These are phyloP conservation scores for Protea cynaroides DNA, from an alignment of 164 flowering plant species.

Conservation along the genomic window DNA sequence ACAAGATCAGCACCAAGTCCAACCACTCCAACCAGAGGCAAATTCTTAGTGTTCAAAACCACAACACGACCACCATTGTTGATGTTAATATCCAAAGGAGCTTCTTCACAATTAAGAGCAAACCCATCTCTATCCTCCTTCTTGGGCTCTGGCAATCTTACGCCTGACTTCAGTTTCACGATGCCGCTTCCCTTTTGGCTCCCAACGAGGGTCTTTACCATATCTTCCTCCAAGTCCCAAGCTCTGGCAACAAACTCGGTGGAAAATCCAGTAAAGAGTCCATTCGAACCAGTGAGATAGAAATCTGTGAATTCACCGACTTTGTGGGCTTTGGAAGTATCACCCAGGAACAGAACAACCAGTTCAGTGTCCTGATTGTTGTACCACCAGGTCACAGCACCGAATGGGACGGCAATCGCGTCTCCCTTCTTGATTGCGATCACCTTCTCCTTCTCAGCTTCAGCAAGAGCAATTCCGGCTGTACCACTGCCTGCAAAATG, in stretches of 20 bases:
- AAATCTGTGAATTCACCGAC: constrained; percentile 70
- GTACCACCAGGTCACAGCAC: constrained; percentile 82
- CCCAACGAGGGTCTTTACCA: constrained; percentile 46
- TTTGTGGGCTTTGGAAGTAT: constrained; percentile 65
- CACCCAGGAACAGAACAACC: constrained; percentile 69
- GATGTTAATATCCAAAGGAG: constrained; percentile 73
- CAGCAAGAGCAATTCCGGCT: constrained; percentile 72
- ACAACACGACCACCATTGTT: constrained; percentile 70
- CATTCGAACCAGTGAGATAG: constrained; percentile 56
- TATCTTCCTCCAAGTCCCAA: constrained; percentile 54
- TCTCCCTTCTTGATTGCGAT: constrained; percentile 73
- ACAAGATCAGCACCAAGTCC: constrained; percentile 92
- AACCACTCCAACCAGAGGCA: constrained; percentile 77
- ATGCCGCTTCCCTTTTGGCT: constrained; percentile 46
- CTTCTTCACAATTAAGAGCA: constrained; percentile 69
- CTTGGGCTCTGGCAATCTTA: constrained; percentile 54
- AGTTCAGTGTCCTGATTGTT: constrained; percentile 69
- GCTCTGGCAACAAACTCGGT: constrained; percentile 72
- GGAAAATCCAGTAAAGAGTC: constrained; percentile 72
- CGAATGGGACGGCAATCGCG: constrained; percentile 77
- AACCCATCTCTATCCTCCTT: constrained; percentile 47
- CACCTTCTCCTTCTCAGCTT: constrained; percentile 67
- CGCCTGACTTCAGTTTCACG: constrained; percentile 35
- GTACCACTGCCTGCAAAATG: constrained; percentile 47
- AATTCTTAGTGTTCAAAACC: constrained; percentile 60